Conservation (phyloP, 2,329 filamentous ascomycete genomes). For the Apiospora phragmitis region DNA sequence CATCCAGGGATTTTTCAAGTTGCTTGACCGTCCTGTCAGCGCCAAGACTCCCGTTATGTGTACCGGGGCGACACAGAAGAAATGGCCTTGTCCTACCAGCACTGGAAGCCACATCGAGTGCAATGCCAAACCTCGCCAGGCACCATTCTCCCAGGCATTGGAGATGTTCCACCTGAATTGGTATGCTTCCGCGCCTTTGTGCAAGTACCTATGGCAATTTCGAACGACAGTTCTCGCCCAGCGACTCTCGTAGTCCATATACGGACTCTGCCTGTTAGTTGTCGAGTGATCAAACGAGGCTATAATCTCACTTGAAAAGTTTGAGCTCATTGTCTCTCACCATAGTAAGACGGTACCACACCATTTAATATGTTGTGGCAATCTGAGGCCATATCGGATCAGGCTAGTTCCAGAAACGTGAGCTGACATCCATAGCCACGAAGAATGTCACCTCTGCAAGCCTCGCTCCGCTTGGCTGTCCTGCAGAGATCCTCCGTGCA, state of each 20-base stretch:
- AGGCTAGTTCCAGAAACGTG: slow-evolving; percentile 1
- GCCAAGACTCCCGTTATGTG: neutral
- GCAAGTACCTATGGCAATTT: neutral
- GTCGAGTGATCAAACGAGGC: neutral
- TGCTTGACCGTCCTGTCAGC: neutral
- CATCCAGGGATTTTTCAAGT: neutral
- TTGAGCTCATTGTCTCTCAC: neutral
- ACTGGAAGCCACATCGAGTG: neutral
- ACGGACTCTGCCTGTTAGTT: neutral
- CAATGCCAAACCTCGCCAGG: neutral
- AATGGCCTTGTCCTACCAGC: neutral
- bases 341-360: slow-evolving; percentile 2
- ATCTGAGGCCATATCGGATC: neutral
- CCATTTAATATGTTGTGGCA: neutral
- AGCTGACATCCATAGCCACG: neutral
- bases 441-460: neutral
- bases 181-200: neutral
- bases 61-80: neutral
- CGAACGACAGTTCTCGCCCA: neutral
- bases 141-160: neutral
- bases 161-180: neutral
- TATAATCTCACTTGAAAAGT: neutral
- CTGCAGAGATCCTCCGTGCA: neutral
- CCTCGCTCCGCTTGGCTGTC: neutral
- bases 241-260: neutral